Percentiles rank a stretch among this genome's conserved stretches.
phyloP scores from a whole-genome alignment of 805 yeast species.

The Cyberlindnera galapagoensis region DNA sequence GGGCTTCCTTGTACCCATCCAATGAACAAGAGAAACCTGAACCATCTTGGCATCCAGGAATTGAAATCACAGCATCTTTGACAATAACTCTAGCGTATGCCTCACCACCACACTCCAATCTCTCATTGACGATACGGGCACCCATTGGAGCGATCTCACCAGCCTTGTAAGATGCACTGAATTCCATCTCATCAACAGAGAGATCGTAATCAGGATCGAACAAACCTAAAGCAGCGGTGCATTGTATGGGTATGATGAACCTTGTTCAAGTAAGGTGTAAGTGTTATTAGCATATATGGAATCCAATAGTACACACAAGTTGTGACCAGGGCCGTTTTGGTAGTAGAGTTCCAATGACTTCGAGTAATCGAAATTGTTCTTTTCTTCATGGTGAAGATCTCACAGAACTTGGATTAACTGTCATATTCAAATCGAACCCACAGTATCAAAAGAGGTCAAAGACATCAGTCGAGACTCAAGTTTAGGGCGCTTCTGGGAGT shows the following conservation, averaged over 20 bases:
- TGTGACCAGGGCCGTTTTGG: constrained; percentile 56
- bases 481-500: constrained; percentile 43
- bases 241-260: constrained; percentile 42
- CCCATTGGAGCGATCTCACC: constrained; percentile 54
- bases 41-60: constrained; percentile 41
- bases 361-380: constrained; percentile 53
- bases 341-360: constrained; percentile 56
- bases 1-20: constrained; percentile 27
- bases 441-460: constrained; percentile 52
- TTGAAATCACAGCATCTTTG: constrained; percentile 51
- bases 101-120: constrained; percentile 34
- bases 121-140: constrained; percentile 44
- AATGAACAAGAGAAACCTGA: constrained; percentile 47
- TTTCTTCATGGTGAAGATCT: constrained; percentile 64
- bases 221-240: constrained; percentile 59
- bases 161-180: constrained; percentile 41
- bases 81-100: constrained; percentile 40
- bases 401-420: constrained; percentile 60
- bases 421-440: constrained; percentile 68
- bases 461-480: no score
- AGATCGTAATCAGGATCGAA: constrained; percentile 30
- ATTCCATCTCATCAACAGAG: constrained; percentile 38
- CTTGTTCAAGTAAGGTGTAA: constrained; percentile 42
- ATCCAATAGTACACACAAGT: constrained; percentile 52
- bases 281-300: constrained; percentile 49